Base-by-base conservation (phyloP, 2,329 filamentous ascomycete species). In the Leptographium procerum region DNA sequence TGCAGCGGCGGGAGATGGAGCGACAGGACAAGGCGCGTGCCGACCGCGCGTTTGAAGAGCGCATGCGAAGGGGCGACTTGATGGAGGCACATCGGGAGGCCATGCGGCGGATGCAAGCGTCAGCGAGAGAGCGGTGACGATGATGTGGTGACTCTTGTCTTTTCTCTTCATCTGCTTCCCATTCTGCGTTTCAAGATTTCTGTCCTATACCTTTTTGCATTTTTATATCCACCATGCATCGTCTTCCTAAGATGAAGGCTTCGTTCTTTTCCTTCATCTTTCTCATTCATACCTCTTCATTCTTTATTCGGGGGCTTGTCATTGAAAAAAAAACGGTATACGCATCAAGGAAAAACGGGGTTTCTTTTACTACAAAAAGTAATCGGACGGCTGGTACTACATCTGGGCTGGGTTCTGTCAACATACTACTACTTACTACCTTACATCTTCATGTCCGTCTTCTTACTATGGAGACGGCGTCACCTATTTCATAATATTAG, bases 81-180 rank as follows among this genome's bases (percentile, higher is more conserved):
- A 76, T 88, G 56, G 86, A 88, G 52, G 79, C 85, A 26, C 91
- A 96, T 69, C 80, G 87, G 24, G 86, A 91, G 62, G 88, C 87
- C 1, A 80, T 96, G 81, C 79, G 87, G 62, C 85, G 79, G 69
- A 87, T 96, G 85, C 91, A 96, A 66, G 72, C 70, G 8, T 55
- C 57, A 29, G 60, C 55, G 11, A 56, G 54, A 9, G 57, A 33
- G 45, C 19, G 5, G 24, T 51, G 45, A 43, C 33, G 45, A 6
- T 33, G 26, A 29, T 22, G 7, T 29, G 29, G 31, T 11, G 19
- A 22, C 19, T 16, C 24, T 52, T 29, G 13, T 33, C 26, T 14
- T 47, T 52, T 13, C 11, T 43, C 22, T 53, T 34, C 19, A 14
- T 53, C 26, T 26, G 26, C 26, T 40, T 11, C 16, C 8, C 5